These are phyloP conservation scores for Smallanthus sonchifolius DNA, from an alignment of 129 eudicot genomes.

Conservation along the genomic window DNA sequence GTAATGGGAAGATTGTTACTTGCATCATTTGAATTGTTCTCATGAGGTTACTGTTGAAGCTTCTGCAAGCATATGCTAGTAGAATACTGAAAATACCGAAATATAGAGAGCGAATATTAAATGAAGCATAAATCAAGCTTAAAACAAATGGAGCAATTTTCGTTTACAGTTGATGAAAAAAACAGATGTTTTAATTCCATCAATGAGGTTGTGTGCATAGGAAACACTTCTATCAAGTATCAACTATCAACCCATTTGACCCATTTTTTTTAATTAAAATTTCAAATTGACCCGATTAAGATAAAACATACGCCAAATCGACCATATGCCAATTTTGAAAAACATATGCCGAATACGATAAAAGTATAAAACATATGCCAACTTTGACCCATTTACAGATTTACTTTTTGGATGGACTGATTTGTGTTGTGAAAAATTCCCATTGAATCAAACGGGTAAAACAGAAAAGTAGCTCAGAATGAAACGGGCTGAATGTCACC, in stretches of 20 bases:
- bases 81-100: constrained; percentile 14
- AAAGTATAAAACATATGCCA: background rate
- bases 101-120: background rate
- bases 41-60: constrained; percentile 16
- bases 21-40: constrained; percentile 19
- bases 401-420: background rate
- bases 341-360: no score
- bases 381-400: background rate
- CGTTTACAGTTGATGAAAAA: background rate
- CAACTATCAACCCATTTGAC: background rate
- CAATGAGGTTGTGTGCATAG: background rate
- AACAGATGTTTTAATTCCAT: background rate
- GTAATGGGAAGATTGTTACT: constrained; percentile 14
- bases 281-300: background rate
- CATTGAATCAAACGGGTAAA: background rate
- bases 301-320: background rate
- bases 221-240: background rate
- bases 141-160: background rate
- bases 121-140: constrained; percentile 1
- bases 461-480: background rate
- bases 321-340: background rate
- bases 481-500: background rate
- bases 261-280: background rate
- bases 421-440: background rate
- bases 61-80: constrained; percentile 19